Evolutionary conservation across 2,329 filamentous ascomycete species (phyloP), one percentile per base, ranked within the genome.

Genomic region (Immersiporthe knoxdaviesiana): DNA sequence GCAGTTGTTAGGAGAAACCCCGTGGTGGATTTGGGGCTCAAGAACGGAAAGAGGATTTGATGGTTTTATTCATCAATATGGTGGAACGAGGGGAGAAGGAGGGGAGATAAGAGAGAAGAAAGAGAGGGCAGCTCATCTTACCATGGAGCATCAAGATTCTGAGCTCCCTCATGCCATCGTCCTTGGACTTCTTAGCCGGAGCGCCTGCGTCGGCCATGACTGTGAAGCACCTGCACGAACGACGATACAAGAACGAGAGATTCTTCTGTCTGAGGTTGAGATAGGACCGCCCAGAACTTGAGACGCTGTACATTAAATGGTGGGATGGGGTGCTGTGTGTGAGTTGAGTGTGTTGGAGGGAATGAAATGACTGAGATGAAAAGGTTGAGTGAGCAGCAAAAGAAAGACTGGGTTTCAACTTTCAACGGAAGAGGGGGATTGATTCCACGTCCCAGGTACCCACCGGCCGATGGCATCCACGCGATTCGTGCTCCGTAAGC

Each of bases 71-170:
- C 37, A 12, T 10, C 37, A 12, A 39, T 7, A 39, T n/a, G 11
- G 37, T 10, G 2, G 21, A 47, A 21, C 1, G 3, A 44, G 41
- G 7, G 21, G 21, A n/a, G 18, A 21, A 11, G 21, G 41, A 2
- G 16, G 16, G 21, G 18, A n/a, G 21, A 2, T 6, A 16, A n/a
- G 18, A 47, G 18, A 47, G 3, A 47, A n/a, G 44, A 11, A 10
- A 3, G 2, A 10, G 18, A n/a, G 32, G 32, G 58, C 10, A 32
- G 32, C 32, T 35, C 5, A 18, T 39, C 80, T 67, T 78, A 89
- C 88, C 92, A 75, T 94, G 92, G 37, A 94, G 85, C 91, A 94
- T 93, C 59, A 94, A 83, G 72, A 94, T 90, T 79, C 90, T 92
- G 69, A 90, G 74, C 66, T 85, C 81, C 67, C 78, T 84, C 78